phyloP scores from a whole-genome alignment of 108 stramenopile genomes.

The Skeletonema grethae region DNA sequence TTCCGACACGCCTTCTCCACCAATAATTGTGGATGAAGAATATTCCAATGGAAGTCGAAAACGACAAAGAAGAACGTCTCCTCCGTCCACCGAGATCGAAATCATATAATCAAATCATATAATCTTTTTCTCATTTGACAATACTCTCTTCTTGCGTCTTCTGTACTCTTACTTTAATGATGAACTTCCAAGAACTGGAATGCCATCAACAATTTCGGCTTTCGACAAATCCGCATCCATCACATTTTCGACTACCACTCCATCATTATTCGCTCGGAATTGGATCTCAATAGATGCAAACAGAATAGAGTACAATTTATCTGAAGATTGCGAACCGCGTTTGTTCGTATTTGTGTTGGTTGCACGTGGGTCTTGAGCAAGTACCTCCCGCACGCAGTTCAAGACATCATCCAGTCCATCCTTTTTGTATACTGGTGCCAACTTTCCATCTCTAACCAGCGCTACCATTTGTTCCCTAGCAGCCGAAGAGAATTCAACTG shows the following conservation, averaged over 20 bases:
- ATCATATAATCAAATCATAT: not conserved
- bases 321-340: slow-evolving; percentile 48
- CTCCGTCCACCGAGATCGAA: not conserved
- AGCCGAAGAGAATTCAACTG: slow-evolving; percentile 53
- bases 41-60: not conserved
- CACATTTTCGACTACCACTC: slow-evolving; percentile 33
- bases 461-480: slow-evolving; percentile 40
- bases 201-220: slow-evolving; percentile 39
- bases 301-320: slow-evolving; percentile 43
- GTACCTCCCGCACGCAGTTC: slow-evolving; percentile 58
- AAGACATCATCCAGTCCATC: slow-evolving; percentile 49
- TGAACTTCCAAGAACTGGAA: slow-evolving; percentile 30
- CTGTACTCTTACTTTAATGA: not conserved
- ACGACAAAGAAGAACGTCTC: not conserved
- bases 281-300: slow-evolving; percentile 43
- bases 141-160: not conserved
- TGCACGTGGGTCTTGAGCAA: slow-evolving; percentile 81
- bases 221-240: slow-evolving; percentile 31
- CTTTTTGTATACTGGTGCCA: slow-evolving; percentile 60
- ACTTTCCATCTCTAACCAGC: slow-evolving; percentile 36
- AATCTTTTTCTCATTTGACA: not conserved
- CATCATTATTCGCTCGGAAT: slow-evolving; percentile 27
- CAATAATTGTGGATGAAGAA: not conserved
- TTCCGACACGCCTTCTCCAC: not conserved
- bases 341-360: slow-evolving; percentile 64